Evolutionary conservation across 228 moss, liverwort and hornwort genomes (phyloP).

Genomic region (Sphagnum magellanicum): DNA sequence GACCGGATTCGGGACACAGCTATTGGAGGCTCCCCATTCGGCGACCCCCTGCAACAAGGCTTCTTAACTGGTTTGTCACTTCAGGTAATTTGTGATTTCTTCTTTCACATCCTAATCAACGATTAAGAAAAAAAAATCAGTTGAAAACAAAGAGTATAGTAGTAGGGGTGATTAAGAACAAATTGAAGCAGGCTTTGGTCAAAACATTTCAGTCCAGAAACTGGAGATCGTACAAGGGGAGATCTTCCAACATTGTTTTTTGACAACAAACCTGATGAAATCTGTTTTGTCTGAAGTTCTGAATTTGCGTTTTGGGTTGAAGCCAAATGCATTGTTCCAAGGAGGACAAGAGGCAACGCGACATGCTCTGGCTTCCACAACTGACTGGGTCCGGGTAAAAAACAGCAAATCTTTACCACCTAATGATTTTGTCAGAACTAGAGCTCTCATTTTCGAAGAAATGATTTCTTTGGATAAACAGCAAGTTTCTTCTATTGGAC

Average conservation of each 20-base stretch:
- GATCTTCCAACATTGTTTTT: background rate
- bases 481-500: background rate
- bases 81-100: constrained; percentile 26
- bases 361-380: constrained; percentile 68
- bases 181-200: too few species aligned
- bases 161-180: too few species aligned
- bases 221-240: too few species aligned
- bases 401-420: too few species aligned
- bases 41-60: constrained; percentile 93
- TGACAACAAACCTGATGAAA: background rate
- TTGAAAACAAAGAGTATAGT: too few species aligned
- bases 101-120: too few species aligned
- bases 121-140: too few species aligned
- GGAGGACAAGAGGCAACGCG: constrained; percentile 68
- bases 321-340: constrained; percentile 89
- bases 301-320: constrained; percentile 18
- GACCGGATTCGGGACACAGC: constrained; percentile 85
- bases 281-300: background rate
- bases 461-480: background rate
- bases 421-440: background rate
- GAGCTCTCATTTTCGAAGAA: background rate
- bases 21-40: constrained; percentile 94
- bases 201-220: too few species aligned
- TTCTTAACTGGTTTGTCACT: constrained; percentile 85
- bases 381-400: constrained; percentile 78